Evolutionary conservation across 306 rosid species (phyloP), one percentile per base, ranked within the genome.

Genomic region (Lathyrus oleraceus): DNA sequence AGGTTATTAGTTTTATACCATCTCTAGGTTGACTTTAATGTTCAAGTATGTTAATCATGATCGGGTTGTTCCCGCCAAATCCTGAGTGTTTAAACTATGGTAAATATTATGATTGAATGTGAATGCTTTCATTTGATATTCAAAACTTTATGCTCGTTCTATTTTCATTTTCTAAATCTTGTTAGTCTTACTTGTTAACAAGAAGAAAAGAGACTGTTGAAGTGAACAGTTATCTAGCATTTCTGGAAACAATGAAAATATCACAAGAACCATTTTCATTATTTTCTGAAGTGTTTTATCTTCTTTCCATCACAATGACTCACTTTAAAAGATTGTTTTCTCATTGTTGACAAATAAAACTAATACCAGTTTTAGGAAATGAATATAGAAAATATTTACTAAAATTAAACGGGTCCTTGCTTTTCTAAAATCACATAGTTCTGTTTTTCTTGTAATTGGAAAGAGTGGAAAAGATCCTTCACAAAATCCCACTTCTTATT

Each of bases 1-100:
- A 25, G 39, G 67, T 52, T 19, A 16, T 59, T 10, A 48, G 70
- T 64, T 51, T 54, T 60, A 17, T 66, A 53, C 10, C 61, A 61
- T 32, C 36, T 51, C 59, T 62, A 47, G 14, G 57, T 65, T 44
- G 57, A 47, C 56, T 17, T 67, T 28, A 66, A 8, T 70, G 68
- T 67, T 73, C 25, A 69, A 13, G 28, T 25, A 42, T 73, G 77
- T 78, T 62, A 67, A 54, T 59, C 44, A 69, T 57, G 53, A 58
- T 59, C 8, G 43, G 56, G 64, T 52, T 27, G 47, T 28, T 35
- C 47, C 76, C 30, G 43, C 59, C 65, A 64, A 64, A 68, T 53
- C n/a, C 8, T 49, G 44, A 57, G 17, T 54, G 38, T 52, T 32
- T 65, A 7, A 48, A 72, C 21, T 72, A 48, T 59, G 65, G 30